Evolutionary conservation across 2,329 filamentous ascomycete species (phyloP).

Genomic region (Zymoseptoria tritici): DNA sequence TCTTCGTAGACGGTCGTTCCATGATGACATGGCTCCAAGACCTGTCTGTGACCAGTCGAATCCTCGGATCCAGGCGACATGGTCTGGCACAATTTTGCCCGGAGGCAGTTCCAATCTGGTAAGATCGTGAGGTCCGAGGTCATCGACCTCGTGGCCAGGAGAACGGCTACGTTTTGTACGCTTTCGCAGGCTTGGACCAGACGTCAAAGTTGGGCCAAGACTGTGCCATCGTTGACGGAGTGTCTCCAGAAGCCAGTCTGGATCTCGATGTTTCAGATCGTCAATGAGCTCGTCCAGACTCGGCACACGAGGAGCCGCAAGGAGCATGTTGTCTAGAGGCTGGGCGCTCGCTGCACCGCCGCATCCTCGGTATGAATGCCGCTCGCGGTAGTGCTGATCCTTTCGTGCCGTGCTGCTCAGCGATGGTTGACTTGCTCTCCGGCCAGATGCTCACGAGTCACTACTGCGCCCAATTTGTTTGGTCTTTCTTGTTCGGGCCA

Average conservation of each 20-base stretch:
- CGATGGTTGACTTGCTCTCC: background rate
- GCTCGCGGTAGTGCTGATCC: background rate
- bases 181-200: background rate
- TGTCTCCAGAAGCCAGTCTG: slow-evolving; percentile 7
- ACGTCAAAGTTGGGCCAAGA: background rate
- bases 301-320: background rate
- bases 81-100: slow-evolving; percentile 4
- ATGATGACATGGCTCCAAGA: slow-evolving; percentile 13
- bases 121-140: slow-evolving; percentile 7
- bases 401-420: background rate
- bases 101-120: slow-evolving; percentile 5
- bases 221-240: slow-evolving; percentile 1
- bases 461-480: background rate
- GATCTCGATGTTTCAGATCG: slow-evolving; percentile 2
- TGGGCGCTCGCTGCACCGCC: background rate
- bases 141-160: slow-evolving; percentile 2
- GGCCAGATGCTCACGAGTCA: background rate
- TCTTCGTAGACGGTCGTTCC: slow-evolving; percentile 11
- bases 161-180: slow-evolving; percentile 4
- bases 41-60: slow-evolving; percentile 14
- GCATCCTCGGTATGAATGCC: background rate
- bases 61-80: slow-evolving; percentile 10
- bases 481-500: background rate
- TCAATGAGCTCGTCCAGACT: slow-evolving; percentile 5
- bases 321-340: background rate